phyloP scores from a whole-genome alignment of 441 rosid species.

The Syzygium malaccense region DNA sequence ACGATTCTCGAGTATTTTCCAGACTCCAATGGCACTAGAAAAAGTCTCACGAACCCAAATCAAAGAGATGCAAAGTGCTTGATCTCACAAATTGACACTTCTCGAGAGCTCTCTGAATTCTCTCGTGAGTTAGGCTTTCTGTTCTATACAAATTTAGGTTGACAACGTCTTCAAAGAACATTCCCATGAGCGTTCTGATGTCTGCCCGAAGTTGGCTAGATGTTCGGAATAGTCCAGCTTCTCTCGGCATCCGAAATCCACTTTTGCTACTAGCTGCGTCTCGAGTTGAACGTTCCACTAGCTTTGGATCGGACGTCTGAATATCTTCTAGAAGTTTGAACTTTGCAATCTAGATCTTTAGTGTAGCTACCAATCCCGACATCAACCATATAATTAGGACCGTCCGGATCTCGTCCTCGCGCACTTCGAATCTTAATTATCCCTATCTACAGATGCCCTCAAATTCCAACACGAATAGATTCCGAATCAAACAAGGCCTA shows the following conservation, averaged over 20 bases:
- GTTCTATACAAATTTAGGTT: background rate
- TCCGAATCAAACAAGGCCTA: background rate
- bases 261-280: background rate
- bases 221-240: background rate
- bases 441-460: background rate
- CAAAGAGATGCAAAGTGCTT: background rate
- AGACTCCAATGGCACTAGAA: background rate
- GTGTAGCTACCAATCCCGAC: background rate
- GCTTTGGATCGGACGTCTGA: background rate
- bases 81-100: background rate
- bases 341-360: background rate
- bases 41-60: background rate
- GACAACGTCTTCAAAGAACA: background rate
- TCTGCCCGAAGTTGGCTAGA: too few species aligned
- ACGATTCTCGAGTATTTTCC: background rate
- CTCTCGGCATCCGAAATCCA: background rate
- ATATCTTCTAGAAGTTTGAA: background rate
- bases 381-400: background rate
- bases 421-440: background rate
- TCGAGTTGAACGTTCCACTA: background rate
- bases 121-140: background rate
- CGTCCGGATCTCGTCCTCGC: rapidly evolving
- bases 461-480: background rate
- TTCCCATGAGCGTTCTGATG: background rate
- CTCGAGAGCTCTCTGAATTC: background rate